These are phyloP conservation scores for Haplosporangium sp. DNA, from an alignment of 371 early-diverging fungal species.

Conservation along the genomic window DNA sequence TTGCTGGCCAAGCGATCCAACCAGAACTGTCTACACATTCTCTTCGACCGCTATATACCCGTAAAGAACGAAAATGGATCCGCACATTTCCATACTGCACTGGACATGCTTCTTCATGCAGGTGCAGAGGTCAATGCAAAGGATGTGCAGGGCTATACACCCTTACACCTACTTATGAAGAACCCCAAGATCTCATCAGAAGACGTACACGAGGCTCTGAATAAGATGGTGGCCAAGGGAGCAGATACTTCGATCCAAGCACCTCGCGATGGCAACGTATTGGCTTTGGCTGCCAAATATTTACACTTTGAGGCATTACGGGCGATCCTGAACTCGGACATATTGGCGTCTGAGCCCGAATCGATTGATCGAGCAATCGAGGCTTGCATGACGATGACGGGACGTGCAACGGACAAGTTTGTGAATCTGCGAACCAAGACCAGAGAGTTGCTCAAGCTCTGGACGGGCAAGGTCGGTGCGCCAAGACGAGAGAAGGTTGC, in stretches of 20 bases:
- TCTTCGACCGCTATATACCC: conserved; percentile 49
- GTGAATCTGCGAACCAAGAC: conserved; percentile 53
- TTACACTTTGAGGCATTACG: conserved; percentile 46
- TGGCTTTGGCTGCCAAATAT: conserved; percentile 51
- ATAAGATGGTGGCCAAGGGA: conserved; percentile 44
- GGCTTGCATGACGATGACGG: conserved; percentile 54
- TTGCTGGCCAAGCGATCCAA: conserved; percentile 33
- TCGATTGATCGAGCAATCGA: conserved; percentile 50
- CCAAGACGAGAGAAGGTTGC: conserved; percentile 43
- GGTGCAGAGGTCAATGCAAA: conserved; percentile 41
- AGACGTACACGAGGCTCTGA: conserved; percentile 37
- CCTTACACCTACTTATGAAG: conserved; percentile 46
- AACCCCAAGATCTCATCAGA: conserved; percentile 53
- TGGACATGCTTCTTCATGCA: conserved; percentile 36
- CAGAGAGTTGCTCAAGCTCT: conserved; percentile 48
- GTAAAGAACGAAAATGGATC: conserved; percentile 50
- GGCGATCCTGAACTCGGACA: conserved; percentile 30
- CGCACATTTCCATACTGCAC: conserved; percentile 29
- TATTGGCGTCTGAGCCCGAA: conserved; percentile 49
- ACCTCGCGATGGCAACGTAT: conserved; percentile 43
- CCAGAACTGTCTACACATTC: conserved; percentile 49
- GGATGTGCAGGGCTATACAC: conserved; percentile 42
- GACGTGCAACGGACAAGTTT: conserved; percentile 53
- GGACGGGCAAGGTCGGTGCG: conserved; percentile 42
- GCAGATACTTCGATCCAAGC: conserved; percentile 41